Conservation (phyloP, 768 basidiomycete genomes). For the Suillus americanus region DNA sequence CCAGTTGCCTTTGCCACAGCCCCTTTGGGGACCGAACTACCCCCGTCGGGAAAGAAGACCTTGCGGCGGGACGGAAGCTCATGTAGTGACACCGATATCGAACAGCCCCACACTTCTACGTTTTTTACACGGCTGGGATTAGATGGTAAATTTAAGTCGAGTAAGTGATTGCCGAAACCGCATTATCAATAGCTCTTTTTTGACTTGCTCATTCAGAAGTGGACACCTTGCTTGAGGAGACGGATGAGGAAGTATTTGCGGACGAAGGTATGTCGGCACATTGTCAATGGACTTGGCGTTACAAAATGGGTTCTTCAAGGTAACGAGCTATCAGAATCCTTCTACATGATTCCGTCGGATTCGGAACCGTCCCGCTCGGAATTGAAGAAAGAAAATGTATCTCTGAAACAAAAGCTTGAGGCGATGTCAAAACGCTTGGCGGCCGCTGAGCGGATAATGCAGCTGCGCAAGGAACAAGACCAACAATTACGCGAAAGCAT, state of each 20-base stretch:
- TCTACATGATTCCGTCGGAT: constrained; percentile 69
- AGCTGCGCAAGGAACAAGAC: constrained; percentile 76
- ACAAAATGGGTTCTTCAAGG: constrained; percentile 33
- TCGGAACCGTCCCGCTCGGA: constrained; percentile 47
- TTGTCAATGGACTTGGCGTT: background rate
- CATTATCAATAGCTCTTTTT: background rate
- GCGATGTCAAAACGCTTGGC: constrained; percentile 57
- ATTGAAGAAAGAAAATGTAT: constrained; percentile 66
- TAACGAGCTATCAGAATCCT: constrained; percentile 77
- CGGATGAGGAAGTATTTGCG: constrained; percentile 60
- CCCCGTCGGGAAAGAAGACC: constrained; percentile 21
- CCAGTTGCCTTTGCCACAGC: constrained; percentile 78
- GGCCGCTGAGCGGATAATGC: constrained; percentile 60
- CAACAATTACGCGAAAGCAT: constrained; percentile 79
- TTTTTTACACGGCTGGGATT: constrained; percentile 46
- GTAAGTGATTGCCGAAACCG: constrained; percentile 12
- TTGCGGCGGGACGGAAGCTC: constrained; percentile 49
- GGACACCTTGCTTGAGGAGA: constrained; percentile 37
- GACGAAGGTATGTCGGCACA: constrained; percentile 53
- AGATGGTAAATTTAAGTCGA: constrained; percentile 19
- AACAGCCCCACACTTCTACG: constrained; percentile 60
- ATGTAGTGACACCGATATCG: constrained; percentile 67
- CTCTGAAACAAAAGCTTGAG: constrained; percentile 62
- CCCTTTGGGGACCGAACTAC: constrained; percentile 53
- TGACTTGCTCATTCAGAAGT: constrained; percentile 15